Evolutionary conservation across 208 protist genomes (phyloP).

Genomic region (Leishmania tropica): DNA sequence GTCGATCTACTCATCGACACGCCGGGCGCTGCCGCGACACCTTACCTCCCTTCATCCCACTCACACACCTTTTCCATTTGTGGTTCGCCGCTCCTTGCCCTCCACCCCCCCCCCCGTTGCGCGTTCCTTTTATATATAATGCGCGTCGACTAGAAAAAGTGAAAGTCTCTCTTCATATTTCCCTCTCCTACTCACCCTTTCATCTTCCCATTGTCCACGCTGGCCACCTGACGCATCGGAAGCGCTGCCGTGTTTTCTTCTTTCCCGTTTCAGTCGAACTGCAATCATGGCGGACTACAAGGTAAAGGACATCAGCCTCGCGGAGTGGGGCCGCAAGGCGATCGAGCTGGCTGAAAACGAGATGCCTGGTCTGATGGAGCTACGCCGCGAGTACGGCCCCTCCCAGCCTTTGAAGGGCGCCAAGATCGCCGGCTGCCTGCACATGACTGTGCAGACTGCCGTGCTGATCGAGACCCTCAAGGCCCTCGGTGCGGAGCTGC

Average conservation of each 20-base stretch:
- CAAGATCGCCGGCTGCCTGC: constrained; percentile 98
- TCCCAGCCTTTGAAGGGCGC: constrained; percentile 96
- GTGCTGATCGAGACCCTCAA: constrained; percentile 99
- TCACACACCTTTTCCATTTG: background rate
- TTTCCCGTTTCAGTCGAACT: background rate
- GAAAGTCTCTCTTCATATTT: background rate
- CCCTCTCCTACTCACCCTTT: background rate
- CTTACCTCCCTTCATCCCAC: background rate
- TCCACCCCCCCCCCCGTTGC: background rate
- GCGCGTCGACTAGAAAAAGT: background rate
- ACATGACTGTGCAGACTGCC: constrained; percentile 99
- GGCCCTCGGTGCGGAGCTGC: constrained; percentile 97
- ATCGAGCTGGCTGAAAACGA: constrained; percentile 99
- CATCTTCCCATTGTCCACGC: background rate
- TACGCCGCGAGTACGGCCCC: constrained; percentile 89
- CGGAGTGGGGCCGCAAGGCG: constrained; percentile 98
- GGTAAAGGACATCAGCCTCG: constrained; percentile 97
- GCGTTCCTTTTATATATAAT: background rate
- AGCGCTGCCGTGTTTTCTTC: background rate
- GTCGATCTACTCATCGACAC: background rate
- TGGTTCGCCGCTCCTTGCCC: background rate
- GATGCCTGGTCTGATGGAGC: constrained; percentile 99
- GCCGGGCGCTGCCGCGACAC: background rate
- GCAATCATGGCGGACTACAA: constrained; percentile 93
- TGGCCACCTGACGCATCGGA: background rate